phyloP scores from a whole-genome alignment of 2,329 filamentous ascomycete species.

The Trichoderma afroharzianum region DNA sequence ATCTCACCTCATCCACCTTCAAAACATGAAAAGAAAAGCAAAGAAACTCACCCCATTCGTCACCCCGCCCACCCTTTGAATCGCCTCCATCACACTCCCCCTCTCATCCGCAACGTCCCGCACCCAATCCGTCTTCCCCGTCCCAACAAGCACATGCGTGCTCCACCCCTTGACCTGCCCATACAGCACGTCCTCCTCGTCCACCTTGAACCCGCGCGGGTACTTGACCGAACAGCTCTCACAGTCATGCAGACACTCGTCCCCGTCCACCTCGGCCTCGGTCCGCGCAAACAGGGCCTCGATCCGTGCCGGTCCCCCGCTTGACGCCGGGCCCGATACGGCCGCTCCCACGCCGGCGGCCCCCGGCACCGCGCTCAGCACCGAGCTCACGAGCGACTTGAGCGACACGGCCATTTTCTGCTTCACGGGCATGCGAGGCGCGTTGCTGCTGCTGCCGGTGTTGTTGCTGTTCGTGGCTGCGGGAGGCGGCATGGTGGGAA shows the following conservation, averaged over 20 bases:
- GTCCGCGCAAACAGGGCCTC: conserved; percentile 68
- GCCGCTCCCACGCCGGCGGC: background rate
- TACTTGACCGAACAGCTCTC: conserved; percentile 74
- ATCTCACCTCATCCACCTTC: background rate
- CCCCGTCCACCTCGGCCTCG: conserved; percentile 73
- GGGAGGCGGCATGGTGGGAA: conserved; percentile 17
- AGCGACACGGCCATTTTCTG: conserved; percentile 42
- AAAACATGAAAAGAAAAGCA: background rate
- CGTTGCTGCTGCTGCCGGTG: conserved; percentile 14
- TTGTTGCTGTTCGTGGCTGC: conserved; percentile 15
- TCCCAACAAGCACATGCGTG: conserved; percentile 87
- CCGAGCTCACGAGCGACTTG: conserved; percentile 32
- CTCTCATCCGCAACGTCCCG: conserved; percentile 84
- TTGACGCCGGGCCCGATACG: conserved; percentile 3
- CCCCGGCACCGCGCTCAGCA: conserved; percentile 21
- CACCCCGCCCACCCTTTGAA: conserved; percentile 56
- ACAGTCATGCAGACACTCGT: conserved; percentile 87
- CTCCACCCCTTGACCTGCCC: conserved; percentile 83
- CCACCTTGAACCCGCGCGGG: conserved; percentile 68
- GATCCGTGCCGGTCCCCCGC: conserved; percentile 27
- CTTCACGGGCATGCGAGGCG: conserved; percentile 32
- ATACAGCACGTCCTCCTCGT: conserved; percentile 75
- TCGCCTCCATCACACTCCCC: conserved; percentile 77
- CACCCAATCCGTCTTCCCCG: conserved; percentile 95
- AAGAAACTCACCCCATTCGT: conserved; percentile 60